Base-by-base conservation (phyloP, 1,284 basidiomycete species). In the Ceraceosorus guamensis region DNA sequence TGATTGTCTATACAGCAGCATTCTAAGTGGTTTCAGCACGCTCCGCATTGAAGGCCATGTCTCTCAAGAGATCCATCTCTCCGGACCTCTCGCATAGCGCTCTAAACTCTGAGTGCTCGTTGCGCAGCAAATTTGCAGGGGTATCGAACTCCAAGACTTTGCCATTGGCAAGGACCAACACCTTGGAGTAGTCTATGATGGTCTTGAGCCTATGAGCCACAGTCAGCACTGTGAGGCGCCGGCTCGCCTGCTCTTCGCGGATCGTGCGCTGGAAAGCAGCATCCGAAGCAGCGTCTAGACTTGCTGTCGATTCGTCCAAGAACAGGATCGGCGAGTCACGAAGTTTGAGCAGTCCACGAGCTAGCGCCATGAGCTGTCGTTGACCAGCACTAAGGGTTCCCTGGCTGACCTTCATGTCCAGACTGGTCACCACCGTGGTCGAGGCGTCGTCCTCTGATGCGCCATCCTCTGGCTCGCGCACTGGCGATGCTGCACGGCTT, bases 111-210 rank as follows among this genome's bases (percentile, higher is more conserved):
- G 63, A 62, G 48, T 31, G 39, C 45, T 61, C 48, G 35, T 62
- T 51, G 30, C 59, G 53, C 45, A 88, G 79, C 6, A 90, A 79
- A 30, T 79, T 79, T n/a, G 76, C 76, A 0, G 88, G 88, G 48
- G 80, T 80, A 66, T 88, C 89, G 67, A 86, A 91, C 71, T 93
- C 90, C 2, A 84, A 80, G 53, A 95, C 89, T 2, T 81, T 82
- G 6, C 82, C 82, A 5, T 77, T 77, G 57, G 79, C 80, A 8
- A 83, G 73, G 3, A 82, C 81, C 4, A 82, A 67, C 35, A 85
- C 82, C 66, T 79, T 78, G 75, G 81, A 80, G 52, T 79, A 80
- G 65, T 81, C 80, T 64, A 80, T 79, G 56, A 86, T 83, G 2
- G 84, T 86, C 49, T 83, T 81, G 50, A 86, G 79, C 34, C 85